Percentiles rank a stretch among this genome's conserved stretches.
Conservation (phyloP, 352 stramenopile species). For the Phytopythium vexans region DNA sequence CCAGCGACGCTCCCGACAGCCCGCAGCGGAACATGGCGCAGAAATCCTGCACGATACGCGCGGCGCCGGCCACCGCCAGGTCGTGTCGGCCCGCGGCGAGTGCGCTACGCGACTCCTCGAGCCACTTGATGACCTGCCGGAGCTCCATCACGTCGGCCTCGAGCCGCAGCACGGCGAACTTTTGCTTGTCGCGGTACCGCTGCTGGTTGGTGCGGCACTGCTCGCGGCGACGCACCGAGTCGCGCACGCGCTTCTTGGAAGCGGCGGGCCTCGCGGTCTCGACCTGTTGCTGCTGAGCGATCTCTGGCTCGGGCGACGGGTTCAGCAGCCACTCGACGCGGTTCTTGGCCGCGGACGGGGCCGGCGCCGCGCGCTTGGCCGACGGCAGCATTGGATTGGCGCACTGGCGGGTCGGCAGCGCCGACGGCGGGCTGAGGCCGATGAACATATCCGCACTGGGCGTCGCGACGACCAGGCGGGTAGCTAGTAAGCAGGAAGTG, state of each 20-base stretch:
- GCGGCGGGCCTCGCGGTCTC: too few relatives aligned
- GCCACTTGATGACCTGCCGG: conserved; percentile 12
- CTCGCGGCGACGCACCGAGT: conserved; percentile 29
- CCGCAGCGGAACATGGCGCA: background rate
- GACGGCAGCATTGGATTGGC: too few relatives aligned
- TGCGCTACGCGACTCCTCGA: conserved; percentile 3
- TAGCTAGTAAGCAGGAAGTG: too few relatives aligned
- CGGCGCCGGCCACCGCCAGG: background rate
- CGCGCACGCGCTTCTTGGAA: conserved; percentile 18
- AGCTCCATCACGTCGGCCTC: conserved; percentile 20
- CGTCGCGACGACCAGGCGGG: too few relatives aligned
- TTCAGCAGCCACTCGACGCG: too few relatives aligned
- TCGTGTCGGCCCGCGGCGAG: background rate
- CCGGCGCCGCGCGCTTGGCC: too few relatives aligned
- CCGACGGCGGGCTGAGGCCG: too few relatives aligned
- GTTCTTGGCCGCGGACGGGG: too few relatives aligned
- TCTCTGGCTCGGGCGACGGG: too few relatives aligned
- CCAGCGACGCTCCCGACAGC: background rate
- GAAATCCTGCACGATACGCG: background rate
- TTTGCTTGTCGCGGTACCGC: conserved; percentile 39
- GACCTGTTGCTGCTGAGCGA: too few relatives aligned
- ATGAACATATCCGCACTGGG: too few relatives aligned
- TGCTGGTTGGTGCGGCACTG: conserved; percentile 45
- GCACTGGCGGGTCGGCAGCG: too few relatives aligned
- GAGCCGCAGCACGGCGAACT: conserved; percentile 9